phyloP scores from a whole-genome alignment of 805 yeast genomes.

The Scheffersomyces stipitis region DNA sequence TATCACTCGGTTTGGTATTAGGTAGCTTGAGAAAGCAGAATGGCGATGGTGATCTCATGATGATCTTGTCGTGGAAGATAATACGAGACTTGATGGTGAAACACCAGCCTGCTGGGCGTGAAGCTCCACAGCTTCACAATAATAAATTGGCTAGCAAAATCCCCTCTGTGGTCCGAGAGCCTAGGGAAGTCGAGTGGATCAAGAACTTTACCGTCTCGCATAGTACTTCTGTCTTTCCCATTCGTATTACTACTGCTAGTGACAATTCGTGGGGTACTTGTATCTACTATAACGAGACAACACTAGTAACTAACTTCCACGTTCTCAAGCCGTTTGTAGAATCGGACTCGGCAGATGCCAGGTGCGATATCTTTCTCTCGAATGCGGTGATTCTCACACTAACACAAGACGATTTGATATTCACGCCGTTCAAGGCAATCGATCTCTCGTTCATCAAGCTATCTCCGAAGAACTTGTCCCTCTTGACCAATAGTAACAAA shows the following conservation, averaged over 20 bases:
- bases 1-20: slow-evolving; percentile 37
- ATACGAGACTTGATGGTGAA: slow-evolving; percentile 9
- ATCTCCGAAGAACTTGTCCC: slow-evolving; percentile 3
- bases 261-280: slow-evolving; percentile 45
- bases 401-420: slow-evolving; percentile 17
- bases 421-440: slow-evolving; percentile 29
- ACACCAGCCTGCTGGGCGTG: too few species aligned
- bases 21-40: slow-evolving; percentile 38
- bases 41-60: slow-evolving; percentile 47
- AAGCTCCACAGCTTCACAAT: background rate
- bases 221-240: background rate
- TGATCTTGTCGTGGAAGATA: slow-evolving; percentile 28
- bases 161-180: too few species aligned
- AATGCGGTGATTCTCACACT: background rate
- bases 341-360: background rate
- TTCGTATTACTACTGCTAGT: slow-evolving; percentile 16
- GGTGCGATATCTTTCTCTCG: background rate
- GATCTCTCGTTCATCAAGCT: slow-evolving; percentile 40
- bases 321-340: slow-evolving; percentile 25
- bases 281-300: slow-evolving; percentile 26
- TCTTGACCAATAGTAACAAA: background rate
- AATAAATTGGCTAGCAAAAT: background rate
- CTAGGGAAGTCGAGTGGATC: too few species aligned
- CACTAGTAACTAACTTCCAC: slow-evolving; percentile 43
- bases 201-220: background rate